Conservation (phyloP, 164 flowering plant species). For the Dillenia suffruticosa region DNA sequence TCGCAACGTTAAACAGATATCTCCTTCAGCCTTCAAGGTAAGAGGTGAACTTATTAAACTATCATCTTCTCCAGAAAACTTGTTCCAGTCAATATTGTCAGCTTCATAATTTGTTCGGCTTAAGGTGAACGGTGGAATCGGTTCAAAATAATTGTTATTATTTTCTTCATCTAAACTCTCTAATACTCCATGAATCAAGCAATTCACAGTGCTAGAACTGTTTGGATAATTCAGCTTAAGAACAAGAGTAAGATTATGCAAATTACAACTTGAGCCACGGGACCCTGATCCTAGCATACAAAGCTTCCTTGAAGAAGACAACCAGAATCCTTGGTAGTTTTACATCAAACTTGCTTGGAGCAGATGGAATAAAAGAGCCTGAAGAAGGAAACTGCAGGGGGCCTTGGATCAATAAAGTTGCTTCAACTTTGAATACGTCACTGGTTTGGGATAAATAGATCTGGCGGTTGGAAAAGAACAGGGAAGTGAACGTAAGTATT, state of each 20-base stretch:
- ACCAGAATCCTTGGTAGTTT: conserved; percentile 42
- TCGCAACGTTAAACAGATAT: conserved; percentile 19
- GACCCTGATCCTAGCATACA: conserved; percentile 53
- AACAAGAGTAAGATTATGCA: conserved; percentile 26
- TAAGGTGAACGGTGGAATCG: conserved; percentile 29
- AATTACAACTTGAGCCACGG: conserved; percentile 20
- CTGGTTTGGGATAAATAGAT: conserved; percentile 9
- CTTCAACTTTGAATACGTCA: conserved; percentile 19
- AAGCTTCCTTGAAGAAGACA: conserved; percentile 33
- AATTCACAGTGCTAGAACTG: conserved; percentile 22
- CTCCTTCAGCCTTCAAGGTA: conserved; percentile 2
- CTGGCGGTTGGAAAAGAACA: background rate
- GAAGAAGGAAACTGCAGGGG: background rate
- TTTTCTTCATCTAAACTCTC: conserved; percentile 26
- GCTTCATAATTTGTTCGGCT: conserved; percentile 25
- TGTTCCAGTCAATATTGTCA: conserved; percentile 17
- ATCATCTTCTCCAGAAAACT: conserved; percentile 7
- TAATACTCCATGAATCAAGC: conserved; percentile 44
- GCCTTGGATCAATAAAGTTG: conserved; percentile 7
- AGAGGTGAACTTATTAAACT: conserved; percentile 7
- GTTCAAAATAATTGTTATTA: conserved; percentile 24
- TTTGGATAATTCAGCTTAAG: conserved; percentile 42
- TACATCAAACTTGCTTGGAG: conserved; percentile 17
- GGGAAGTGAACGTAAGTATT: conserved; percentile 1
- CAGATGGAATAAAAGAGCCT: background rate